Evolutionary conservation across 164 flowering plant species (phyloP).

Genomic region (Piper longum): DNA sequence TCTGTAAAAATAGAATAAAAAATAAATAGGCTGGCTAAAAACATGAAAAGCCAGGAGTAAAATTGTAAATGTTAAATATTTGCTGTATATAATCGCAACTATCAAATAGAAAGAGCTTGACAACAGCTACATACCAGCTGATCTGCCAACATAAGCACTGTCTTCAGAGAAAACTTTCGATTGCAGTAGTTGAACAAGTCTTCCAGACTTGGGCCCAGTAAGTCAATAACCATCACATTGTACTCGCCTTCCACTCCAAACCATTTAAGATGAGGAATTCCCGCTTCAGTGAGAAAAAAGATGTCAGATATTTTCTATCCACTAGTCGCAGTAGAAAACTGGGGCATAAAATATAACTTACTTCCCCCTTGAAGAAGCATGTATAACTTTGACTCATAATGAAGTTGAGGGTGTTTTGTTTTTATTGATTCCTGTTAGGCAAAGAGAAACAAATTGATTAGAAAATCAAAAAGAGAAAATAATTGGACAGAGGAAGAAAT

Average conservation of each 20-base stretch:
- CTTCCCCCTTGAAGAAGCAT: conserved; percentile 70
- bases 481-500: too few species aligned
- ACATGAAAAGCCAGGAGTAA: too few species aligned
- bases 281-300: conserved; percentile 25
- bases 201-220: conserved; percentile 63
- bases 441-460: not conserved
- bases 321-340: conserved; percentile 4
- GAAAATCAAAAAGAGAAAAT: too few species aligned
- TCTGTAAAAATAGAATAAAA: conserved; percentile 11
- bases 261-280: conserved; percentile 55
- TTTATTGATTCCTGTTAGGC: conserved; percentile 36
- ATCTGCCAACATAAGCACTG: conserved; percentile 66
- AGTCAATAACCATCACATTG: conserved; percentile 49
- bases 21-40: too few species aligned
- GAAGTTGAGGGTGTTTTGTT: conserved; percentile 68
- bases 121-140: conserved; percentile 32
- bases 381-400: conserved; percentile 60
- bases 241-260: conserved; percentile 51
- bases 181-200: conserved; percentile 51
- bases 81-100: too few species aligned
- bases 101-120: not conserved
- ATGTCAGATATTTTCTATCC: not conserved
- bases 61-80: too few species aligned
- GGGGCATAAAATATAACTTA: conserved; percentile 17
- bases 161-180: conserved; percentile 48